phyloP scores from a whole-genome alignment of 2,329 filamentous ascomycete genomes.

The Berkeleyomyces rouxiae region DNA sequence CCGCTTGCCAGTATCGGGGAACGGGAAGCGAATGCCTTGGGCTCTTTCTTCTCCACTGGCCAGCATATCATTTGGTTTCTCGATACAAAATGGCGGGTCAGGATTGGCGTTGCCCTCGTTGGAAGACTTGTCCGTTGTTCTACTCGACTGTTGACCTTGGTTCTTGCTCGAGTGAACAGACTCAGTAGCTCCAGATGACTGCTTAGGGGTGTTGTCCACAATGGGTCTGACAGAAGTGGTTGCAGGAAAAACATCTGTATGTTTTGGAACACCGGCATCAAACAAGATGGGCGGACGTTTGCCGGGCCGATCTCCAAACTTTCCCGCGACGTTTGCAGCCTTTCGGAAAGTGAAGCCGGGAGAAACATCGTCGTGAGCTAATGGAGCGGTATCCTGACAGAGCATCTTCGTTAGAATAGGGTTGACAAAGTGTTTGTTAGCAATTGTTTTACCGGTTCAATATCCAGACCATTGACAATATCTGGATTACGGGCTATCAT shows the following conservation, averaged over 20 bases:
- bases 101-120: neutral
- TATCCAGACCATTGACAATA: neutral
- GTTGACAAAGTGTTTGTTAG: too few relatives aligned
- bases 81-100: neutral
- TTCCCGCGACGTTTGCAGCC: slow-evolving; percentile 12
- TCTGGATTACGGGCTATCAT: slow-evolving; percentile 2
- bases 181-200: neutral
- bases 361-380: neutral
- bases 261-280: neutral
- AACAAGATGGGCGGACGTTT: neutral
- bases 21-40: neutral
- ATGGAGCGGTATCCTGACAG: neutral
- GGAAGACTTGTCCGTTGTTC: neutral
- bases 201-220: neutral
- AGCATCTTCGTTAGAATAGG: neutral
- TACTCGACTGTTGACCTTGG: neutral
- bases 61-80: neutral
- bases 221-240: neutral
- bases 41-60: neutral
- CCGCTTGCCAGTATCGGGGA: neutral
- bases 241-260: neutral
- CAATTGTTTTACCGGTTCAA: neutral
- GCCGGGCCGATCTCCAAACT: slow-evolving; percentile 6
- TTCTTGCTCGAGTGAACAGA: neutral
- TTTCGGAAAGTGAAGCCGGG: slow-evolving; percentile 11